Base-by-base conservation (phyloP, 345 rosid genomes). In the Streptanthus diversifolius region DNA sequence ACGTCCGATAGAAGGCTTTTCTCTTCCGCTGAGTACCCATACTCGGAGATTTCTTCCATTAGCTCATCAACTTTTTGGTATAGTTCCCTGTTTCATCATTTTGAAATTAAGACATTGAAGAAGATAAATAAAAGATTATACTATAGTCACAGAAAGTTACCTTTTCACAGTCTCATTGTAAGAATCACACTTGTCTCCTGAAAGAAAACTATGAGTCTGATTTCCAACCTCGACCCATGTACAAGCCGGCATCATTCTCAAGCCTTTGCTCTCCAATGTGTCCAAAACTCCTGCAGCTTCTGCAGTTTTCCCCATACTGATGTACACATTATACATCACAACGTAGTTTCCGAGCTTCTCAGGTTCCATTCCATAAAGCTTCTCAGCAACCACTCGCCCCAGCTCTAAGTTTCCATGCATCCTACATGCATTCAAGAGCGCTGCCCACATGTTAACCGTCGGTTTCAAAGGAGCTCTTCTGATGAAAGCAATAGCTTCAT, bases 401-500 rank as follows among this genome's bases (percentile, higher is more conserved):
- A 93, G 96, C 81, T 88, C 90, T 0, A 90, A 69, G 77, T 93
- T 84, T 54, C 75, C 85, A 15, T 86, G 82, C 45, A 84, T 82
- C 61, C 98, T 87, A 79, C 93, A 85, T 10, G 93, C 98, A 18
- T 93, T 90, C 61, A 93, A 73, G 60, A 90, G 80, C 14, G 98
- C 96, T 70, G 90, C 95, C 98, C 98, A 90, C 96, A 93, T 93
- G 47, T 90, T 93, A 40, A 71, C 82, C 0, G 93, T 90, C 9
- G 93, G 87, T 78, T 82, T 74, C 71, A 90, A 81, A 21, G 92
- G 88, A 33, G 93, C 85, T 56, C 71, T 65, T 75, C 82, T 75
- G 40, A 93, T 82, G 63, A 90, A 80, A 71, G 91, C 87, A 74
- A 88, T 82, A 58, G 95, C 98, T 82, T 92, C 93, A 55, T 92